A percentile compares a stretch with the other conserved stretches of the same genome.
Evolutionary conservation across 352 stramenopile species (phyloP).

Genomic region (Pythium guiyangense): DNA sequence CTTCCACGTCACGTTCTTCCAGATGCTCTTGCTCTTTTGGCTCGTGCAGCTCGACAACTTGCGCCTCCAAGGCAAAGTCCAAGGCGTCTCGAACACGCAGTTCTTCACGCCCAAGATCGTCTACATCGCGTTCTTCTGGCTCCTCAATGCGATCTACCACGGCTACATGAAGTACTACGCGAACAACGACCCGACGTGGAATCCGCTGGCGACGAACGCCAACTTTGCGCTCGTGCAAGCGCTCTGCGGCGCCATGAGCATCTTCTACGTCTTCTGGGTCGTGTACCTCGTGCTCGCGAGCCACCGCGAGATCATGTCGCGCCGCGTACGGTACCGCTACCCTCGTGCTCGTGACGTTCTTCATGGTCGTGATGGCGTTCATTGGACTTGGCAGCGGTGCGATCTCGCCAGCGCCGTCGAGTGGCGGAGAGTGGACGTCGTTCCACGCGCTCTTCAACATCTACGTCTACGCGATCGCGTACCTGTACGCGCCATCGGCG

Average conservation of each 20-base stretch:
- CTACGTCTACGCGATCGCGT: constrained; percentile 53
- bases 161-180: constrained; percentile 61
- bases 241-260: constrained; percentile 32
- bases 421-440: constrained; percentile 43
- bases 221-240: constrained; percentile 32
- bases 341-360: constrained; percentile 35
- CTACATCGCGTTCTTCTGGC: constrained; percentile 48
- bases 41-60: constrained; percentile 53
- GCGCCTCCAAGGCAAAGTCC: constrained; percentile 41
- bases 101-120: constrained; percentile 53
- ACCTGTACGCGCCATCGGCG: constrained; percentile 46
- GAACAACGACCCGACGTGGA: constrained; percentile 49
- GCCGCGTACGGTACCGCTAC: constrained; percentile 45
- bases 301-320: constrained; percentile 34
- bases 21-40: constrained; percentile 56
- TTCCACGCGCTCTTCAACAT: constrained; percentile 54
- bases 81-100: constrained; percentile 39
- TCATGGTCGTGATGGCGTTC: constrained; percentile 49
- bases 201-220: constrained; percentile 33
- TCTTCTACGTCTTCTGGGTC: constrained; percentile 52
- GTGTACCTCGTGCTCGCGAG: constrained; percentile 30
- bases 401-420: constrained; percentile 42
- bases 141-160: constrained; percentile 46
- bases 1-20: constrained; percentile 60
- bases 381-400: constrained; percentile 31